Conservation (phyloP, 2,329 filamentous ascomycete species). For the Epicoccum nigrum region DNA sequence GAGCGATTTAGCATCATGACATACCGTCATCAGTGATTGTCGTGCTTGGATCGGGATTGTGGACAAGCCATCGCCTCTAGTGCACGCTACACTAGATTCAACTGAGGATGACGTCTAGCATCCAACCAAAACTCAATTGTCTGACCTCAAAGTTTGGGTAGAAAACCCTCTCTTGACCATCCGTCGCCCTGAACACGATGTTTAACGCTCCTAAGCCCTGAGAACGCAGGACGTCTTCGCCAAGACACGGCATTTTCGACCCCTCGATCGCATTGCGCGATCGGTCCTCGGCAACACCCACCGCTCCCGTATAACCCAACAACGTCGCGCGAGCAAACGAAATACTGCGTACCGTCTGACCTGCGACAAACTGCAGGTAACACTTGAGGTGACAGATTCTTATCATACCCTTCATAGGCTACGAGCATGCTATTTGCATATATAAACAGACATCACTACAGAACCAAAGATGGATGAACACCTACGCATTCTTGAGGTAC, state of each 20-base stretch:
- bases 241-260: constrained; percentile 7
- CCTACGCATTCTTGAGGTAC: constrained; percentile 42
- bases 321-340: not conserved
- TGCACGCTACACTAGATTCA: not conserved
- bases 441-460: constrained; percentile 32
- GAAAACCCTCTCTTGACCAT: not conserved
- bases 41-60: not conserved
- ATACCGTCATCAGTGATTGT: not conserved
- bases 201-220: not conserved
- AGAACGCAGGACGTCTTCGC: constrained; percentile 1
- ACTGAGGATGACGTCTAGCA: constrained; percentile 7
- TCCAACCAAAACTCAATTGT: not conserved
- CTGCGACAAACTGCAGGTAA: not conserved
- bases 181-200: not conserved
- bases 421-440: constrained; percentile 37
- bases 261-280: constrained; percentile 3
- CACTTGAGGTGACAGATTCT: not conserved
- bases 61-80: constrained; percentile 1
- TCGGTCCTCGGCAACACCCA: not conserved
- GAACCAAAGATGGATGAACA: constrained; percentile 46
- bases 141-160: not conserved
- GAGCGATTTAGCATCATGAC: too few relatives aligned
- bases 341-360: not conserved
- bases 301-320: not conserved
- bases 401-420: not conserved